These are phyloP conservation scores for Xylariaceae sp. DNA, from an alignment of 2,329 filamentous ascomycete species.

Conservation along the genomic window DNA sequence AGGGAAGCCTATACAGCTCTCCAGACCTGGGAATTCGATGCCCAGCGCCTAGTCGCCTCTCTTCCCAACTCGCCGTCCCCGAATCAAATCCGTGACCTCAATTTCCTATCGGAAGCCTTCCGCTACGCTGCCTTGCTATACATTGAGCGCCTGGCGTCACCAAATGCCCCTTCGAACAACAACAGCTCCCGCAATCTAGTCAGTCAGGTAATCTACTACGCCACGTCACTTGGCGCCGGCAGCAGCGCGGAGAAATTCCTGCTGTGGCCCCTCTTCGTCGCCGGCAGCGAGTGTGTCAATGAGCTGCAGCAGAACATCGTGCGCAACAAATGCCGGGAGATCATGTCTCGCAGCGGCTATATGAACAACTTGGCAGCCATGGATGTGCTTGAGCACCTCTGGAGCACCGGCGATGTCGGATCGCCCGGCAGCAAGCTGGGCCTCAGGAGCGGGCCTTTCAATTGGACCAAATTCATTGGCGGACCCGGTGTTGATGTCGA, in stretches of 20 bases:
- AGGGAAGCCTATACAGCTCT: conserved; percentile 71
- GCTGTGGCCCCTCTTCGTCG: conserved; percentile 88
- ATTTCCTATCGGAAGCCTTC: conserved; percentile 84
- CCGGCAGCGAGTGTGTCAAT: conserved; percentile 83
- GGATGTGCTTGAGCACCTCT: conserved; percentile 80
- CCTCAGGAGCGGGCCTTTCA: conserved; percentile 48
- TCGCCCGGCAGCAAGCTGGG: conserved; percentile 36
- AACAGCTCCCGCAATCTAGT: conserved; percentile 81
- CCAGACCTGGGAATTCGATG: conserved; percentile 75
- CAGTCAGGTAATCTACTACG: conserved; percentile 76
- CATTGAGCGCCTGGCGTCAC: conserved; percentile 79
- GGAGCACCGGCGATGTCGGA: conserved; percentile 48
- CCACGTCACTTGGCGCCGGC: conserved; percentile 69
- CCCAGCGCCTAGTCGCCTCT: conserved; percentile 46
- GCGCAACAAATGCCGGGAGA: conserved; percentile 74
- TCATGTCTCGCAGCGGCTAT: conserved; percentile 85
- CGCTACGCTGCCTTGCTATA: conserved; percentile 85
- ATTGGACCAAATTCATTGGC: conserved; percentile 55
- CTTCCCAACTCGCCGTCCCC: conserved; percentile 49
- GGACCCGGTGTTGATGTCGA: conserved; percentile 56
- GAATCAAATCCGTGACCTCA: conserved; percentile 67
- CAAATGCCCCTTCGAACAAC: conserved; percentile 66
- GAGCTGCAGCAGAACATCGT: conserved; percentile 75
- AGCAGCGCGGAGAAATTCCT: conserved; percentile 79
- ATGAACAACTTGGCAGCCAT: conserved; percentile 87